These are phyloP conservation scores for Prinsepia uniflora DNA, from an alignment of 306 rosid genomes.

Conservation along the genomic window DNA sequence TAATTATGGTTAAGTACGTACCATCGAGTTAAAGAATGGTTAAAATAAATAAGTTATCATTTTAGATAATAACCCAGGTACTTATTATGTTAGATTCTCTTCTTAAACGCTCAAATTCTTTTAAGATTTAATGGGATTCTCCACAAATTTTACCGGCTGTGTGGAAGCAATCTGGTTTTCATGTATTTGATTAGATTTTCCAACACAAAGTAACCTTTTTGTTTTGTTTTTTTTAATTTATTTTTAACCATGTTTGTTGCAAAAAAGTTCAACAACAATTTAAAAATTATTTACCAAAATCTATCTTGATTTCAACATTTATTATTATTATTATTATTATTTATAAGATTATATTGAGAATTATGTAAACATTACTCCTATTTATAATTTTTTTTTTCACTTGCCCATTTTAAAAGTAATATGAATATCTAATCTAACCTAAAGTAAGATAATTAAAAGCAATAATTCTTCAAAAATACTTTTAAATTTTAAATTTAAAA, in stretches of 20 bases:
- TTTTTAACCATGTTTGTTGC: neutral
- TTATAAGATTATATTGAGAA: too few relatives aligned
- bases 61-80: slow-evolving; percentile 6
- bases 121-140: slow-evolving; percentile 14
- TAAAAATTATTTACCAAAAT: too few relatives aligned
- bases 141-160: neutral
- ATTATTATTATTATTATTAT: too few relatives aligned
- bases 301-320: too few relatives aligned
- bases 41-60: slow-evolving; percentile 20
- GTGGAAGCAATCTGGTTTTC: neutral
- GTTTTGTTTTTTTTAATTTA: neutral
- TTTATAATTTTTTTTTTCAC: too few relatives aligned
- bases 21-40: slow-evolving; percentile 12
- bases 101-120: slow-evolving; percentile 10
- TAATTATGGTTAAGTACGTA: slow-evolving; percentile 1
- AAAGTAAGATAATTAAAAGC: too few relatives aligned
- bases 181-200: neutral
- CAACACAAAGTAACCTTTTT: neutral
- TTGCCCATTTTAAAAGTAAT: too few relatives aligned
- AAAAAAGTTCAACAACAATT: too few relatives aligned
- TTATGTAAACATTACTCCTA: too few relatives aligned
- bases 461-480: too few relatives aligned
- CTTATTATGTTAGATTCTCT: slow-evolving; percentile 22
- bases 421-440: too few relatives aligned
- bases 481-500: too few relatives aligned